These are phyloP conservation scores for Manihot esculenta DNA, from an alignment of 441 rosid species.

Conservation along the genomic window DNA sequence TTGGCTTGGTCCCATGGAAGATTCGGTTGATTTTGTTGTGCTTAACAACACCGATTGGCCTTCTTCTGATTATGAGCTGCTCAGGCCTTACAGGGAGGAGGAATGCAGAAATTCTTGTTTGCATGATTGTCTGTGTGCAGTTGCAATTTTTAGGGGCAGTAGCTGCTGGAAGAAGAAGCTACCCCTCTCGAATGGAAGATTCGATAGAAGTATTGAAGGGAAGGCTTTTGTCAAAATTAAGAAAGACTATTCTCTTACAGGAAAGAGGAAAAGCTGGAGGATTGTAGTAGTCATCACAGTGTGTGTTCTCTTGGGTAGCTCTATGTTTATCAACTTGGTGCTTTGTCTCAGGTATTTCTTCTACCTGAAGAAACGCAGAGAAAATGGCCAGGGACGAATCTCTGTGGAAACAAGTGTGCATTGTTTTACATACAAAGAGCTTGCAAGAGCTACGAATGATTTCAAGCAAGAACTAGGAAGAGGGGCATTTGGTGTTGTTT, in stretches of 20 bases:
- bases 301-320: conserved; percentile 33
- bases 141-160: conserved; percentile 15
- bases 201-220: neutral
- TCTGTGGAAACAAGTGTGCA: conserved; percentile 23
- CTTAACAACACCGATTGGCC: conserved; percentile 37
- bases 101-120: conserved; percentile 42
- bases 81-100: conserved; percentile 16
- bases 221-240: conserved; percentile 31
- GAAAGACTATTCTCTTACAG: conserved; percentile 8
- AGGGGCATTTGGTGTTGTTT: conserved; percentile 39
- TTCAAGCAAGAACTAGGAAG: conserved; percentile 46
- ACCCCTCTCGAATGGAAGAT: conserved; percentile 39
- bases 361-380: neutral
- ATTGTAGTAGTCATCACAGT: neutral
- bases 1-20: neutral
- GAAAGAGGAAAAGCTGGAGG: too few species aligned
- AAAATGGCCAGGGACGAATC: neutral
- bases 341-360: neutral
- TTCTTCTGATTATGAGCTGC: conserved; percentile 29
- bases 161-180: conserved; percentile 49
- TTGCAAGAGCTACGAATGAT: conserved; percentile 28
- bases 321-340: conserved; percentile 24
- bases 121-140: conserved; percentile 45
- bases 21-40: neutral
- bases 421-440: conserved; percentile 35